These are phyloP conservation scores for Saccharomycopsis vini DNA, from an alignment of 805 yeast genomes.

Conservation along the genomic window DNA sequence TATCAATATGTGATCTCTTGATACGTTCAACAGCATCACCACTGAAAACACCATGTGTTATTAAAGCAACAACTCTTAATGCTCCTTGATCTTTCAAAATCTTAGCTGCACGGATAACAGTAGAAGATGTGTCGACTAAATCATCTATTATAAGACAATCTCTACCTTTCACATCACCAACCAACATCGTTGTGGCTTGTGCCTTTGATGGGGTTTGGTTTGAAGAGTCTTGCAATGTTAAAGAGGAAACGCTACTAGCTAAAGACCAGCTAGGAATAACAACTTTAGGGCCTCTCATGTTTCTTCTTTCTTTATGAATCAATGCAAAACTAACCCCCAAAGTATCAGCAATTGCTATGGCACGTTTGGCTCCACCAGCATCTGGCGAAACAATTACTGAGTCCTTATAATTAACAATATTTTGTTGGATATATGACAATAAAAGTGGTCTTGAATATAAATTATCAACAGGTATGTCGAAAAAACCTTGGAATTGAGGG, in stretches of 20 bases:
- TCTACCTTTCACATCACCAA: constrained; percentile 84
- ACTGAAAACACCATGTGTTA: constrained; percentile 88
- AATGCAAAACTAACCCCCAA: constrained; percentile 84
- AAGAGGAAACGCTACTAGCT: not conserved
- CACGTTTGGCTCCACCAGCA: constrained; percentile 98
- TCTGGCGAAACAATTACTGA: constrained; percentile 95
- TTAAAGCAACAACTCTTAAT: constrained; percentile 69
- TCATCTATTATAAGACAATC: constrained; percentile 92
- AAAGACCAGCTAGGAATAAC: not conserved
- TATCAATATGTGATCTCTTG: constrained; percentile 62
- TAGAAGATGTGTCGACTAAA: constrained; percentile 85
- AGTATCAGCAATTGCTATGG: constrained; percentile 88
- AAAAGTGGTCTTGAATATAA: constrained; percentile 80
- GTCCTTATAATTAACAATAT: constrained; percentile 70
- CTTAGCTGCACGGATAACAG: constrained; percentile 87
- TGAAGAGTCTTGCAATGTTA: not conserved
- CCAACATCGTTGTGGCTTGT: constrained; percentile 76
- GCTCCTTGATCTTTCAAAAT: constrained; percentile 92
- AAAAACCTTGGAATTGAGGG: constrained; percentile 96
- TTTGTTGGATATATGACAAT: constrained; percentile 71
- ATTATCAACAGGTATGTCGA: constrained; percentile 93
- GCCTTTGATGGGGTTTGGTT: not conserved
- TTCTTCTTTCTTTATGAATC: constrained; percentile 87
- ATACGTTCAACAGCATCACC: constrained; percentile 83
- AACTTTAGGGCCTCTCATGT: constrained; percentile 23